A percentile compares a stretch with the other conserved stretches of the same genome.
These are phyloP conservation scores for Telfairia occidentalis DNA, from an alignment of 331 rosid species.

Conservation along the genomic window DNA sequence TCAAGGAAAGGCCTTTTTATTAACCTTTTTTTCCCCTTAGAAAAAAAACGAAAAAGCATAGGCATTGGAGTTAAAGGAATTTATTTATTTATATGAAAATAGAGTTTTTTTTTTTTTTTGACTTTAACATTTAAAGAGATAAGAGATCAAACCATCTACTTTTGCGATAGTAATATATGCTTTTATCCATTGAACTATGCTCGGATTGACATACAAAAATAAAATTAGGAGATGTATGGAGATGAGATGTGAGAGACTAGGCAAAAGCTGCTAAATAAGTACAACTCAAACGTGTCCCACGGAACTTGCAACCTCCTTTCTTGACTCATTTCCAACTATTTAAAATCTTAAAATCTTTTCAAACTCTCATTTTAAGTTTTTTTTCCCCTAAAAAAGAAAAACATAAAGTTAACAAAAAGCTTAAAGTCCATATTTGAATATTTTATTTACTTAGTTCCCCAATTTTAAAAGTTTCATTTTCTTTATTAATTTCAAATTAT, in stretches of 20 bases:
- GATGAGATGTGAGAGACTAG: neutral
- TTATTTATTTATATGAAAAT: neutral
- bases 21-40: neutral
- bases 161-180: no score
- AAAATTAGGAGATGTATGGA: neutral
- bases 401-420: no score
- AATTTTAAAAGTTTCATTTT: no score
- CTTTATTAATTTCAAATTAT: no score
- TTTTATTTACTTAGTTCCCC: no score
- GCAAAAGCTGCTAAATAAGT: conserved; percentile 4
- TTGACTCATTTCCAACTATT: neutral
- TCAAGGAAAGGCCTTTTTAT: neutral
- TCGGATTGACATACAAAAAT: no score
- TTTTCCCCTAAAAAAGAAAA: neutral
- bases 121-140: no score
- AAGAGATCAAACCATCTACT: no score
- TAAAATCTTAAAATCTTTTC: neutral
- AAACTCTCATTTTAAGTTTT: neutral
- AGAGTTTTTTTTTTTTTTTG: no score
- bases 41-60: neutral
- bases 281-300: neutral
- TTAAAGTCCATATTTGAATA: neutral
- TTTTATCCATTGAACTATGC: no score
- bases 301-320: neutral
- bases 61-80: neutral